Evolutionary conservation across 495 filamentous ascomycete species (phyloP), one percentile per base, ranked within the genome.

Genomic region (Acidomyces sp.): DNA sequence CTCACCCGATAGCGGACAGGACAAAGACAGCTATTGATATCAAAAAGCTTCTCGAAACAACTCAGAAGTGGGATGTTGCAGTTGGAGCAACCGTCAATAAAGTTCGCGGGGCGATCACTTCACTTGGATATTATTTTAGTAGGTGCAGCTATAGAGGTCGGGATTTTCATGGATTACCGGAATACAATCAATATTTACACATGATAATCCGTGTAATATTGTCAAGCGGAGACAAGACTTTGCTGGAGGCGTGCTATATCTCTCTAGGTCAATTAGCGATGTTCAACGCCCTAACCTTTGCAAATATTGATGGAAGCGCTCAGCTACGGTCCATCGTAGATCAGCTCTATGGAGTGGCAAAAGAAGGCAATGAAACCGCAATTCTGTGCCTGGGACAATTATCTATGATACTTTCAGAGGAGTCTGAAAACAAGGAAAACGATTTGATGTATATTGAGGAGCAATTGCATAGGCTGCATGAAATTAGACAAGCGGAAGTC

Each of bases 401-500:
- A 41, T 58, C 74, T 36, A 62, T 78, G 62, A 77, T 53, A 53
- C 73, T 69, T 18, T 55, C 63, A 19, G 55, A 62, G 12, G 48
- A 59, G 1, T 46, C 55, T 17, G 43, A 47, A 4, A 48, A 46
- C 20, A 54, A 56, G 19, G 45, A 43, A 18, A 55, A 49, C 15
- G 46, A 59, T 7, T 44, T 74, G 7, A 41, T 46, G 2, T 54
- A 66, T 13, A 67, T 86, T 19, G 42, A 82, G 22, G 58, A 69
- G 28, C 74, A 69, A 22, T 58, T 97, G 0, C 81, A 85, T 53
- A 64, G 63, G 4, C 56, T 96, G 11, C 83, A 90, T 53, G 85
- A 87, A 49, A 75, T 86, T 19, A 78, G 78, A 43, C 79, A 85
- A 38, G 74, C 82, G 0, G 85, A 94, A 53, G 67, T 82, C 6